Evolutionary conservation across 2,329 filamentous ascomycete genomes (phyloP).

Genomic region (Aspergillus fischeri): DNA sequence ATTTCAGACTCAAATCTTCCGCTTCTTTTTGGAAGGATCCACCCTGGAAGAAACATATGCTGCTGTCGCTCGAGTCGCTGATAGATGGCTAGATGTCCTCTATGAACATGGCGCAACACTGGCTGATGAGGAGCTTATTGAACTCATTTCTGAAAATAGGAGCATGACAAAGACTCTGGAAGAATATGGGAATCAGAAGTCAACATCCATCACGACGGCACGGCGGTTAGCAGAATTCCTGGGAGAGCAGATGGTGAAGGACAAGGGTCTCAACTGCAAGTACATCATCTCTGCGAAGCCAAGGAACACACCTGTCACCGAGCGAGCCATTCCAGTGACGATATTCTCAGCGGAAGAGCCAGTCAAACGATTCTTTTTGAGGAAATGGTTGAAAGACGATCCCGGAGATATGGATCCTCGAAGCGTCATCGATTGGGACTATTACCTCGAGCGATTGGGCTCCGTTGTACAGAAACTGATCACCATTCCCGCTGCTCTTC

Average conservation of each 20-base stretch:
- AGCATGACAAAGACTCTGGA: slow-evolving; percentile 97
- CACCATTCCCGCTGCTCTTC: slow-evolving; percentile 92
- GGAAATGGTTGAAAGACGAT: slow-evolving; percentile 95
- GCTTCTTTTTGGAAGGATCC: slow-evolving; percentile 91
- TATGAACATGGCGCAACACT: slow-evolving; percentile 83
- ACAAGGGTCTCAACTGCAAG: slow-evolving; percentile 98
- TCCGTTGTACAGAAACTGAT: slow-evolving; percentile 99
- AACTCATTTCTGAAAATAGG: slow-evolving; percentile 99
- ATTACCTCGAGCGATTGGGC: slow-evolving; percentile 91
- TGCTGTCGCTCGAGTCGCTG: slow-evolving; percentile 89
- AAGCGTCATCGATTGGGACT: slow-evolving; percentile 89
- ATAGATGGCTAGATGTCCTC: slow-evolving; percentile 93
- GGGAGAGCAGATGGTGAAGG: slow-evolving; percentile 98
- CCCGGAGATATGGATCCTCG: slow-evolving; percentile 86
- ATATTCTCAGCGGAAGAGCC: slow-evolving; percentile 93
- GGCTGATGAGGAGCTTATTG: slow-evolving; percentile 94
- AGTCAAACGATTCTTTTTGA: slow-evolving; percentile 82
- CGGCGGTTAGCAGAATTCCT: slow-evolving; percentile 92
- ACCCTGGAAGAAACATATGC: slow-evolving; percentile 85
- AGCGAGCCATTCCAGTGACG: slow-evolving; percentile 87
- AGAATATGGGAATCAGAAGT: slow-evolving; percentile 93
- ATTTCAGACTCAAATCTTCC: slow-evolving; percentile 98
- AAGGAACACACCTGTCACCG: slow-evolving; percentile 85
- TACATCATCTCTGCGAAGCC: slow-evolving; percentile 94
- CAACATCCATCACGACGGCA: slow-evolving; percentile 97